A percentile compares a stretch with the other conserved stretches of the same genome.
These are phyloP conservation scores for Cystobasidium onofrii DNA, from an alignment of 768 basidiomycete genomes.

Conservation along the genomic window DNA sequence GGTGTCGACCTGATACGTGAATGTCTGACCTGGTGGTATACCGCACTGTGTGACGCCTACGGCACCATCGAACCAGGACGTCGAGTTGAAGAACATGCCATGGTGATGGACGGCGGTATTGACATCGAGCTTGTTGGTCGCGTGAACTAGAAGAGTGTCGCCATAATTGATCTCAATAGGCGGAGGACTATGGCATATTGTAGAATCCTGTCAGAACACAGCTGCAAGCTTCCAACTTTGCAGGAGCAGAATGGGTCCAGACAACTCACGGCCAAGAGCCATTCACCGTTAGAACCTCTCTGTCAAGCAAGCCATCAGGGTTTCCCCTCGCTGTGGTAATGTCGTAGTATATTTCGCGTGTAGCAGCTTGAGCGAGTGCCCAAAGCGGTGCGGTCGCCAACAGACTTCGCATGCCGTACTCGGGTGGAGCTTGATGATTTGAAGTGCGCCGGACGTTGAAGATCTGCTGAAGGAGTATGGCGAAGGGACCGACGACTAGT, in stretches of 20 bases:
- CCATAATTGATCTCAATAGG: constrained; percentile 62
- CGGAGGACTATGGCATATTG: constrained; percentile 52
- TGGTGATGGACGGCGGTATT: constrained; percentile 67
- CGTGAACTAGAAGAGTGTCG: constrained; percentile 71
- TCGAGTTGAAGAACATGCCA: constrained; percentile 62
- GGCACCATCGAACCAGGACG: constrained; percentile 82
- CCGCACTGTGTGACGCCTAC: constrained; percentile 55
- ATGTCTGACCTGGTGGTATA: constrained; percentile 11
- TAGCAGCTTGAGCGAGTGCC: not conserved
- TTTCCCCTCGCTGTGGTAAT: constrained; percentile 74
- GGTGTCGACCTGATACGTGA: constrained; percentile 57
- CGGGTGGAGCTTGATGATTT: not conserved
- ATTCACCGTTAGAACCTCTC: constrained; percentile 79
- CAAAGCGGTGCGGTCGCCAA: not conserved
- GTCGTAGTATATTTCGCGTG: constrained; percentile 57
- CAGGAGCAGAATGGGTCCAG: too few relatives aligned
- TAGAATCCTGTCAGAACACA: too few relatives aligned
- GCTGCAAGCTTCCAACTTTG: too few relatives aligned
- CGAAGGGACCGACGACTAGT: too few relatives aligned
- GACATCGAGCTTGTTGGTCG: constrained; percentile 41
- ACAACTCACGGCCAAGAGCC: constrained; percentile 85
- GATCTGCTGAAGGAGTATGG: too few relatives aligned
- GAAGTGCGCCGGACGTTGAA: too few relatives aligned
- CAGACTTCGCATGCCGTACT: not conserved
- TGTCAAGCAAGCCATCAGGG: constrained; percentile 71